phyloP scores from a whole-genome alignment of 495 filamentous ascomycete genomes.

The Annulohypoxylon maeteangense region DNA sequence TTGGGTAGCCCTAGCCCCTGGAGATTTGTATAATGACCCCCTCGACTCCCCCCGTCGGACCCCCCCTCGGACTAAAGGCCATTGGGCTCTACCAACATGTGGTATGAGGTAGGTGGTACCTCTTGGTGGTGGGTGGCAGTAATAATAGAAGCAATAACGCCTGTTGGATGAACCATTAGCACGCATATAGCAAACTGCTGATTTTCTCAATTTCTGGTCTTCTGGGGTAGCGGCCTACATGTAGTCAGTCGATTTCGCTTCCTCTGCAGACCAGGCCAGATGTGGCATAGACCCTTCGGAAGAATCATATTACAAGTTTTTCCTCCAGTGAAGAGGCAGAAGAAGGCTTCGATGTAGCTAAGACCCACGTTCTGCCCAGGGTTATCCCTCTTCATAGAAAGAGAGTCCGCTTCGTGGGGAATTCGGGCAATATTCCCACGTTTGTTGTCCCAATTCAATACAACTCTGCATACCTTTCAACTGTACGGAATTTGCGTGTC shows the following conservation, averaged over 20 bases:
- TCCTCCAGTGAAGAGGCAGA: constrained; percentile 35
- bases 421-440: constrained; percentile 36
- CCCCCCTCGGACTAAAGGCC: constrained; percentile 23
- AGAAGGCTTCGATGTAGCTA: constrained; percentile 25
- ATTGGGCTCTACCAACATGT: constrained; percentile 17
- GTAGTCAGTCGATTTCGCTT: constrained; percentile 27
- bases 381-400: neutral
- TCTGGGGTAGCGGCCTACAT: constrained; percentile 30
- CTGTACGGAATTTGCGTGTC: neutral
- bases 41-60: constrained; percentile 7
- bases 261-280: constrained; percentile 34
- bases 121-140: constrained; percentile 24
- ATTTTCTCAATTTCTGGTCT: constrained; percentile 19
- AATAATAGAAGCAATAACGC: constrained; percentile 11
- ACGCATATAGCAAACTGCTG: constrained; percentile 21
- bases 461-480: constrained; percentile 32
- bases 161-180: constrained; percentile 19
- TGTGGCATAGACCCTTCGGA: constrained; percentile 34
- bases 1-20: constrained; percentile 10
- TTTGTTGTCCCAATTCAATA: constrained; percentile 29
- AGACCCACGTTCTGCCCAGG: constrained; percentile 17
- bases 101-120: constrained; percentile 36
- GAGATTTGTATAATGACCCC: constrained; percentile 8
- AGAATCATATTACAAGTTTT: constrained; percentile 38
- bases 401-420: constrained; percentile 7